A percentile compares a stretch with the other conserved stretches of the same genome.
Conservation (phyloP, 306 rosid genomes). For the Vigna nakashimae region DNA sequence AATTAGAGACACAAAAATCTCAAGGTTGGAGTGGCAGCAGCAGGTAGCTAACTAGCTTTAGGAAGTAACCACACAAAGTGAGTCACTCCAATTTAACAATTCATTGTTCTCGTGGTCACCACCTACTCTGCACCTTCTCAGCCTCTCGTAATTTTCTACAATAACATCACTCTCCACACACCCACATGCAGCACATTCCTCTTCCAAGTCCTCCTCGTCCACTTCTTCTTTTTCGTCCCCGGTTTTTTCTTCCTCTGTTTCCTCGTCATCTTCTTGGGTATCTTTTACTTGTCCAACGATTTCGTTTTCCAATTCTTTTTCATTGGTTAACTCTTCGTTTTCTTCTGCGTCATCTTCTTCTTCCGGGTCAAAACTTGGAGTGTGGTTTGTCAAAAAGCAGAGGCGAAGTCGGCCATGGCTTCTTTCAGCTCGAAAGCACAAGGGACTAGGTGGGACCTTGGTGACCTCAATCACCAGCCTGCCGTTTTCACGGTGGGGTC, state of each 20-base stretch:
- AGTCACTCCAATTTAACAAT: conserved; percentile 59
- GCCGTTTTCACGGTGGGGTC: conserved; percentile 83
- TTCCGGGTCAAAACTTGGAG: conserved; percentile 49
- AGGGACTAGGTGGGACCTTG: conserved; percentile 52
- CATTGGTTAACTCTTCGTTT: conserved; percentile 31
- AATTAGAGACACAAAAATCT: conserved; percentile 33
- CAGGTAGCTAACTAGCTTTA: conserved; percentile 23
- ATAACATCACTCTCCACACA: conserved; percentile 43
- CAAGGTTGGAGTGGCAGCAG: not conserved
- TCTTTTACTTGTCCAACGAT: conserved; percentile 28
- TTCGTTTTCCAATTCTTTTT: conserved; percentile 45
- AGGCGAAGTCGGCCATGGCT: conserved; percentile 91
- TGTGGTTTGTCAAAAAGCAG: conserved; percentile 45
- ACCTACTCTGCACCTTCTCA: conserved; percentile 68
- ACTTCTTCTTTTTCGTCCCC: not conserved
- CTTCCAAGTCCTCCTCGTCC: not conserved
- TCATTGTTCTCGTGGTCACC: conserved; percentile 57
- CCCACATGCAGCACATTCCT: conserved; percentile 17
- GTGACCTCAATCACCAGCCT: conserved; percentile 72
- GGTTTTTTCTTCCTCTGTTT: conserved; percentile 27
- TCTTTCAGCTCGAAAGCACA: conserved; percentile 70
- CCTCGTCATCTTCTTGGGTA: not conserved
- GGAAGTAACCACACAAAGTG: conserved; percentile 66
- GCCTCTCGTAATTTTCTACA: conserved; percentile 54
- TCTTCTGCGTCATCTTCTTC: conserved; percentile 6